Evolutionary conservation across 2,329 filamentous ascomycete genomes (phyloP).

Genomic region (Leptographium galeiforme): DNA sequence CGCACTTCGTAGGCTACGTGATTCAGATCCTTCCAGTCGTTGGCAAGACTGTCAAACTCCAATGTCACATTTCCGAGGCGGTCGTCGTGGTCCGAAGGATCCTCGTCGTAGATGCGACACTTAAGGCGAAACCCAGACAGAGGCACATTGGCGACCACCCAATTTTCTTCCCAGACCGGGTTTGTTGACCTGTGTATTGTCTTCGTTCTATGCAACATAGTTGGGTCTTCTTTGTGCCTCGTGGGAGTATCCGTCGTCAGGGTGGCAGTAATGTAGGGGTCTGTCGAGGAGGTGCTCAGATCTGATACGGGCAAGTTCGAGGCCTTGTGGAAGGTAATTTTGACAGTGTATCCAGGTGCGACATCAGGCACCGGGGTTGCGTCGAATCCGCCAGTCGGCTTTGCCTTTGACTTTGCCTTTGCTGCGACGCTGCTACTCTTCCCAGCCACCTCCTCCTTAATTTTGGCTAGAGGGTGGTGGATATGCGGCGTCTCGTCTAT

Average conservation of each 20-base stretch:
- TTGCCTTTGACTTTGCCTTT: constrained; percentile 9
- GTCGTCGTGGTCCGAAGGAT: constrained; percentile 75
- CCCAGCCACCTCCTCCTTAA: not conserved
- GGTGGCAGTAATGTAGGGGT: constrained; percentile 72
- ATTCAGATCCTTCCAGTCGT: constrained; percentile 54
- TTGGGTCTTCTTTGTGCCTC: constrained; percentile 76
- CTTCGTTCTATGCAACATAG: constrained; percentile 58
- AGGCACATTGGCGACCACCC: constrained; percentile 81
- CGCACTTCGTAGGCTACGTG: constrained; percentile 54
- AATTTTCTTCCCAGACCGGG: constrained; percentile 72
- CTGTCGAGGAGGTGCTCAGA: constrained; percentile 61
- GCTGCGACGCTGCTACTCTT: constrained; percentile 3
- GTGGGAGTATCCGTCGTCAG: constrained; percentile 56
- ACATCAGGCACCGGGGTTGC: constrained; percentile 59
- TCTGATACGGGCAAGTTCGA: constrained; percentile 73
- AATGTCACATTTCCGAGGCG: constrained; percentile 76
- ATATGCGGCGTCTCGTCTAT: not conserved
- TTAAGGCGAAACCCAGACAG: constrained; percentile 71
- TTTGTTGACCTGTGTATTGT: constrained; percentile 61
- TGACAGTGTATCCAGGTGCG: constrained; percentile 69
- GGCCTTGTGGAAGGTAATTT: constrained; percentile 72
- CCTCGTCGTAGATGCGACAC: constrained; percentile 80
- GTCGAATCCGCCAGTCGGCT: constrained; percentile 12
- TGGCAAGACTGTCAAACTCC: constrained; percentile 42
- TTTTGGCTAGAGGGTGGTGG: not conserved